Evolutionary conservation across 805 yeast species (phyloP).

Genomic region (Millerozyma miso): DNA sequence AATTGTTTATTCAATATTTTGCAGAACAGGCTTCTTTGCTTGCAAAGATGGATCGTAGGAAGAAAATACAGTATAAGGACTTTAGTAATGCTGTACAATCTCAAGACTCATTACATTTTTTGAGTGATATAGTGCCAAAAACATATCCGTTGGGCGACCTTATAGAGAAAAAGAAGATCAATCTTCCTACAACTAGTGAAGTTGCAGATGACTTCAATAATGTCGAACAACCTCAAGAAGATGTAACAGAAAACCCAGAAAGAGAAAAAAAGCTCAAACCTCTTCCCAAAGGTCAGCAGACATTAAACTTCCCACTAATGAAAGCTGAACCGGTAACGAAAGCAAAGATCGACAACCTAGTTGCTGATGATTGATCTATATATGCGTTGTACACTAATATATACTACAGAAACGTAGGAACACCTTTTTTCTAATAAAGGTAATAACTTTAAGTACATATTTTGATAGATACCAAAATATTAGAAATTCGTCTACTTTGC

Average conservation of each 20-base stretch:
- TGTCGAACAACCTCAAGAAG: not conserved
- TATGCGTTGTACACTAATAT: too few relatives aligned
- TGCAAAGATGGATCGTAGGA: constrained; percentile 63
- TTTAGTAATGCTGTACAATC: constrained; percentile 58
- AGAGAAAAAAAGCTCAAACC: constrained; percentile 3
- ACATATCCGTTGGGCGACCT: constrained; percentile 49
- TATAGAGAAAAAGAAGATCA: constrained; percentile 38
- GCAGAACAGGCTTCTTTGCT: constrained; percentile 65
- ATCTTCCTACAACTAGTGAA: constrained; percentile 1
- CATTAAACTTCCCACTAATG: constrained; percentile 16
- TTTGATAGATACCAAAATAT: not conserved
- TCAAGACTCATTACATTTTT: constrained; percentile 58
- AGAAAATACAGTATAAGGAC: constrained; percentile 67
- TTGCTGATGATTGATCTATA: constrained; percentile 13
- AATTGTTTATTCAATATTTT: constrained; percentile 63
- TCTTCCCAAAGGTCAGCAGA: constrained; percentile 40
- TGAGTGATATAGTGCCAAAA: constrained; percentile 65
- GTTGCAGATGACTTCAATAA: constrained; percentile 1
- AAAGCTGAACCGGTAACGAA: constrained; percentile 13
- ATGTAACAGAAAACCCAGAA: constrained; percentile 1
- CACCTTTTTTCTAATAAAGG: too few relatives aligned
- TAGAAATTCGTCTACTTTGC: constrained; percentile 7
- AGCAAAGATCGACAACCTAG: constrained; percentile 32
- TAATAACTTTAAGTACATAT: constrained; percentile 1
- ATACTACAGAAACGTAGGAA: too few relatives aligned